Percentiles rank a stretch among this genome's conserved stretches.
phyloP scores from a whole-genome alignment of 768 basidiomycete species.

The Naganishia antarctica region DNA sequence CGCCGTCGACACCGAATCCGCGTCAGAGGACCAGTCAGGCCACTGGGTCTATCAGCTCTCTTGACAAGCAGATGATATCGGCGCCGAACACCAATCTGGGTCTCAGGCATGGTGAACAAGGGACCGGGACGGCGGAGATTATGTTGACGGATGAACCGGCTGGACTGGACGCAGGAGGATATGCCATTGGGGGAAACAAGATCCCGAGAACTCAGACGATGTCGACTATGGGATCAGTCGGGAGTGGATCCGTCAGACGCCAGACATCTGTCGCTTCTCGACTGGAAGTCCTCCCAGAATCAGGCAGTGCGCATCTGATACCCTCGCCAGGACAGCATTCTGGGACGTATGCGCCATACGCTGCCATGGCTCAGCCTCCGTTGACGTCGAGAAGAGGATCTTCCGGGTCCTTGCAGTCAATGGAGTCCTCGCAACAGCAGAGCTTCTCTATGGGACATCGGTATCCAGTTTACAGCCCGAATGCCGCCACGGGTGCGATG shows the following conservation, averaged over 20 bases:
- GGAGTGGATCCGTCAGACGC: slow-evolving; percentile 18
- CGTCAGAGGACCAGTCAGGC: not conserved
- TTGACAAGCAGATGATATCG: slow-evolving; percentile 30
- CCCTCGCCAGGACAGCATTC: slow-evolving; percentile 11
- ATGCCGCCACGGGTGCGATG: not conserved
- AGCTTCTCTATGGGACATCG: slow-evolving; percentile 14
- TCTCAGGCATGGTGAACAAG: slow-evolving; percentile 35
- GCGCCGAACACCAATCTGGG: slow-evolving; percentile 34
- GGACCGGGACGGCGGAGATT: slow-evolving; percentile 58
- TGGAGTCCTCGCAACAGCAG: slow-evolving; percentile 5
- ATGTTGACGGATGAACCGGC: slow-evolving; percentile 50
- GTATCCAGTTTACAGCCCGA: slow-evolving; percentile 12
- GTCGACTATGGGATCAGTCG: not conserved
- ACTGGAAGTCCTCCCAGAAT: slow-evolving; percentile 25
- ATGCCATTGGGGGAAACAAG: slow-evolving; percentile 53
- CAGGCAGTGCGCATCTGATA: slow-evolving; percentile 23
- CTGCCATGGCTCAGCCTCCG: slow-evolving; percentile 30
- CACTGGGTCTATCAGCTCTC: not conserved
- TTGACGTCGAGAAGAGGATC: slow-evolving; percentile 18
- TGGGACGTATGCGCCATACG: slow-evolving; percentile 21
- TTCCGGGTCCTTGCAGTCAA: slow-evolving; percentile 20
- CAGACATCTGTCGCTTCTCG: slow-evolving; percentile 22
- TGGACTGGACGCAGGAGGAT: slow-evolving; percentile 51
- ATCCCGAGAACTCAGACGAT: slow-evolving; percentile 43
- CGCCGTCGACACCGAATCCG: not conserved